Conservation (phyloP, 495 filamentous ascomycete species). For the Trichoderma virens region DNA sequence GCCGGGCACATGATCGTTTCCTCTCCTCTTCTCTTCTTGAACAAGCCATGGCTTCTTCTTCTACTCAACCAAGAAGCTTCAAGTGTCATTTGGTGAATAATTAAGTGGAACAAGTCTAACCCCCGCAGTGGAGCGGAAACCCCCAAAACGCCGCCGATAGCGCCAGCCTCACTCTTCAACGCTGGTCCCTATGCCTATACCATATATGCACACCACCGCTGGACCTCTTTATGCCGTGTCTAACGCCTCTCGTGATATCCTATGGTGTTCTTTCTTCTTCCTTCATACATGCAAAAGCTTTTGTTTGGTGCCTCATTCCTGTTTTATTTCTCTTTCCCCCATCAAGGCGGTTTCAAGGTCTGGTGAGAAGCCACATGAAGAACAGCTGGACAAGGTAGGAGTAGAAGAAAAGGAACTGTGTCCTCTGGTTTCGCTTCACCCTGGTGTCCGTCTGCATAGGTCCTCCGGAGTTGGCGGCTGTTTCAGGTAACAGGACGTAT, state of each 20-base stretch:
- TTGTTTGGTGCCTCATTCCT: background rate
- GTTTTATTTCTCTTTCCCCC: background rate
- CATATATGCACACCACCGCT: too few species aligned
- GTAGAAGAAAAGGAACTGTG: conserved; percentile 93
- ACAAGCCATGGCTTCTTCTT: background rate
- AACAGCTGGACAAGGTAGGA: conserved; percentile 87
- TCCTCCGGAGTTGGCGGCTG: conserved; percentile 53
- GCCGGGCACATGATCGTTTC: background rate
- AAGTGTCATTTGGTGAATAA: background rate
- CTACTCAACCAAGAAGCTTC: background rate
- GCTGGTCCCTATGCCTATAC: too few species aligned
- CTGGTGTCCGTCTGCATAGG: conserved; percentile 61
- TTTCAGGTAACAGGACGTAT: conserved; percentile 91
- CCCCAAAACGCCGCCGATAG: background rate
- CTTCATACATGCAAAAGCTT: background rate
- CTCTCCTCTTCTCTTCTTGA: too few species aligned
- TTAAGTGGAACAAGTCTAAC: background rate
- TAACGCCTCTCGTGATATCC: background rate
- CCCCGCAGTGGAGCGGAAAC: conserved; percentile 4
- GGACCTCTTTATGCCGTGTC: background rate
- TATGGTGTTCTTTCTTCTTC: background rate
- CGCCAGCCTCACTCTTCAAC: background rate
- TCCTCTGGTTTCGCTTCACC: conserved; percentile 78
- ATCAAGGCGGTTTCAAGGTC: conserved; percentile 18
- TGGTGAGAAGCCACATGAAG: conserved; percentile 87